These are phyloP conservation scores for Mycena sanguinolenta DNA, from an alignment of 768 basidiomycete species.

Conservation along the genomic window DNA sequence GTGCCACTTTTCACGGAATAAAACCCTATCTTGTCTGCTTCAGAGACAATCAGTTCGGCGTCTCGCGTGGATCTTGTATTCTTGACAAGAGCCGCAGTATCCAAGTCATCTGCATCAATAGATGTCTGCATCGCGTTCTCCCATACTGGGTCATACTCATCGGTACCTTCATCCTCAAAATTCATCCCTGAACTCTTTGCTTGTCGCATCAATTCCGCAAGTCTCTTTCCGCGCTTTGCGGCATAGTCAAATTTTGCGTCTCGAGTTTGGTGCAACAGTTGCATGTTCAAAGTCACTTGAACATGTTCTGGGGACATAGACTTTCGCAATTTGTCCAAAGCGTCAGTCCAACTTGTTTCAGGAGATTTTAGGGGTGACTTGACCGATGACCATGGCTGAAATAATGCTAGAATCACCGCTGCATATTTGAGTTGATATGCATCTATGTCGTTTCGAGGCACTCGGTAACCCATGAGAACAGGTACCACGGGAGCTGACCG, in stretches of 20 bases:
- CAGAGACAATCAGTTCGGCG: neutral
- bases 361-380: constrained; percentile 17
- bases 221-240: constrained; percentile 4
- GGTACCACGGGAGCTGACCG: constrained; percentile 8
- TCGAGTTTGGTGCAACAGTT: too few relatives aligned
- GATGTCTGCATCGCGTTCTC: constrained; percentile 18
- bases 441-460: constrained; percentile 25
- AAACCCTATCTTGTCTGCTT: neutral
- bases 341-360: constrained; percentile 1
- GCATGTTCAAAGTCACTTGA: constrained; percentile 8
- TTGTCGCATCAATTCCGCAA: neutral
- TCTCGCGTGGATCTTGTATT: constrained; percentile 9
- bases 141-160: constrained; percentile 12
- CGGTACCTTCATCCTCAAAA: neutral
- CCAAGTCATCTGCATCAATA: neutral
- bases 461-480: constrained; percentile 14
- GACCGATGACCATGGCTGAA: constrained; percentile 11
- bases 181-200: too few relatives aligned
- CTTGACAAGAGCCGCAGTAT: neutral
- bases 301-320: constrained; percentile 3
- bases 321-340: neutral
- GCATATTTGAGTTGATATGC: constrained; percentile 20
- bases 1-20: neutral
- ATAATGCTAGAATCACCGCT: constrained; percentile 9
- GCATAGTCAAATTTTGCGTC: constrained; percentile 27